A percentile compares a stretch with the other conserved stretches of the same genome.
Conservation (phyloP, 805 yeast species). For the Ogataea thermomethanolica region DNA sequence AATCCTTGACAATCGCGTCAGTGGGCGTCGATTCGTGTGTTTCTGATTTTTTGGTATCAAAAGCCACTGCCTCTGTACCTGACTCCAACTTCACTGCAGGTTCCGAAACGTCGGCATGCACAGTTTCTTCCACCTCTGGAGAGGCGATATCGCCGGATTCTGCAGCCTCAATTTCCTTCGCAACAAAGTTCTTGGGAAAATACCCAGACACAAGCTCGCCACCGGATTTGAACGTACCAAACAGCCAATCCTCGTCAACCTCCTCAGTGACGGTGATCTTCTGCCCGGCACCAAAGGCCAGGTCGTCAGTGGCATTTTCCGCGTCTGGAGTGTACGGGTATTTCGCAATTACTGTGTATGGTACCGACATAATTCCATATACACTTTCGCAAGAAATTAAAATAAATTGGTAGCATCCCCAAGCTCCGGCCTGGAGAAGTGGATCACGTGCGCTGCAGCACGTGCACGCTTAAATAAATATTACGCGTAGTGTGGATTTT, state of each 20-base stretch:
- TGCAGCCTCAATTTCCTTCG: constrained; percentile 20
- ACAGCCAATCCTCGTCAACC: constrained; percentile 92
- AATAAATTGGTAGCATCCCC: neutral
- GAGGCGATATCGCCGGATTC: too few relatives aligned
- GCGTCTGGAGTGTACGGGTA: constrained; percentile 33
- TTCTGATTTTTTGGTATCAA: too few relatives aligned
- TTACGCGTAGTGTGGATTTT: constrained; percentile 6
- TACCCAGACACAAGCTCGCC: constrained; percentile 61
- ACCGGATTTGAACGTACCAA: constrained; percentile 52
- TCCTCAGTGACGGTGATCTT: constrained; percentile 68
- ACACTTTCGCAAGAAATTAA: neutral
- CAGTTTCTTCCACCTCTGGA: too few relatives aligned
- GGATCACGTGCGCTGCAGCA: neutral
- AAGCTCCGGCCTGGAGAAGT: neutral
- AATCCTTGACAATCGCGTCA: neutral
- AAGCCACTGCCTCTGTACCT: neutral
- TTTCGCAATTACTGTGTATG: constrained; percentile 30
- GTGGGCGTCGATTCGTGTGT: too few relatives aligned
- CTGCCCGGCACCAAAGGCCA: constrained; percentile 66
- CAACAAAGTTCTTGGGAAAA: constrained; percentile 85
- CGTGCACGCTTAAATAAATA: neutral
- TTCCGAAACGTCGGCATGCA: too few relatives aligned
- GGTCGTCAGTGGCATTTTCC: constrained; percentile 78
- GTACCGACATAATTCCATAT: constrained; percentile 20
- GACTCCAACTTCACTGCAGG: neutral